Evolutionary conservation across 345 rosid species (phyloP).

Genomic region (Iberis pinnata): DNA sequence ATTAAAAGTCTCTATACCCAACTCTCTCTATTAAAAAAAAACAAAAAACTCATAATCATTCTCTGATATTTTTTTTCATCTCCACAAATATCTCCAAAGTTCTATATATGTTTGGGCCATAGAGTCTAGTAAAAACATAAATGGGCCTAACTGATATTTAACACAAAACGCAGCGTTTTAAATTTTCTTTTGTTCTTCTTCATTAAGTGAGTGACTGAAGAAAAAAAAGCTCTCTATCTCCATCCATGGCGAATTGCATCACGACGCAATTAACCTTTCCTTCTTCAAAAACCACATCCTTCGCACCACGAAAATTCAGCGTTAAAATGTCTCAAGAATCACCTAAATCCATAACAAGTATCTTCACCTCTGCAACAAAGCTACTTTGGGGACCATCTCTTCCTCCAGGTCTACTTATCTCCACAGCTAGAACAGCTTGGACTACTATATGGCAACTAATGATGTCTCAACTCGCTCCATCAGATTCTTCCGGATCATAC

Average conservation of each 20-base stretch:
- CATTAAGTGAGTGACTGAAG: background rate
- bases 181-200: background rate
- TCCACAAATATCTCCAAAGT: too few relatives aligned
- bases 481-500: constrained; percentile 73
- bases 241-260: constrained; percentile 27
- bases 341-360: constrained; percentile 19
- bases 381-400: constrained; percentile 88
- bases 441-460: constrained; percentile 68
- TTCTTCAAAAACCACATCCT: background rate
- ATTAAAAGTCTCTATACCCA: too few relatives aligned
- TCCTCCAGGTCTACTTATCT: constrained; percentile 80
- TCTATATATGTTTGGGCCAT: too few relatives aligned
- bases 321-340: constrained; percentile 39
- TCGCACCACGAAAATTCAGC: constrained; percentile 18
- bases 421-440: constrained; percentile 73
- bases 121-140: too few relatives aligned
- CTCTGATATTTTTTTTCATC: too few relatives aligned
- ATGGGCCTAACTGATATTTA: background rate
- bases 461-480: constrained; percentile 93
- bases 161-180: constrained; percentile 13
- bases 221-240: background rate
- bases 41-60: too few relatives aligned
- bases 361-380: constrained; percentile 44
- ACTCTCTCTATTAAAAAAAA: too few relatives aligned
- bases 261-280: constrained; percentile 24